Evolutionary conservation across 805 yeast species (phyloP).

Genomic region (Pichia gijzeniarum): DNA sequence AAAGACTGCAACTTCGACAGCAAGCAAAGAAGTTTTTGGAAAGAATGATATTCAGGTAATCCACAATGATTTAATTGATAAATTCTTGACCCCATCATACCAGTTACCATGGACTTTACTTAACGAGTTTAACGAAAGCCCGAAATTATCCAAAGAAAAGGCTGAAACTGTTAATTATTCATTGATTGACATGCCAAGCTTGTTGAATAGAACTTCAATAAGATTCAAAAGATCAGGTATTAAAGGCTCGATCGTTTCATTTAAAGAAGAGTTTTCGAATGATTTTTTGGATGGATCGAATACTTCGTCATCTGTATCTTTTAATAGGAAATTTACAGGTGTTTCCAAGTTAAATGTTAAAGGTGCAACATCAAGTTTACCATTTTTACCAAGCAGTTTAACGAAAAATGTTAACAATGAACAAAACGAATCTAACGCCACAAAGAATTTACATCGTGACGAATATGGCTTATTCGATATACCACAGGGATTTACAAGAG

Average conservation of each 20-base stretch:
- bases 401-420: conserved; percentile 21
- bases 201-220: conserved; percentile 56
- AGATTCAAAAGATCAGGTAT: conserved; percentile 72
- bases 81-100: conserved; percentile 57
- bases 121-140: conserved; percentile 57
- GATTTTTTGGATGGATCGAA: not conserved
- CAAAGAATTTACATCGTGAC: conserved; percentile 54
- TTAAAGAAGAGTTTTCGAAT: conserved; percentile 53
- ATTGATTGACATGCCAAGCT: conserved; percentile 52
- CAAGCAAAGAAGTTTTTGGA: not conserved
- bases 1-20: conserved; percentile 16
- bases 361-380: conserved; percentile 71
- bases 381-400: conserved; percentile 88
- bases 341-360: conserved; percentile 49
- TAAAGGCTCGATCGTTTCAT: conserved; percentile 57
- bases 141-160: conserved; percentile 26
- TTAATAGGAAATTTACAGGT: conserved; percentile 60
- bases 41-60: conserved; percentile 1
- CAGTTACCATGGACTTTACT: conserved; percentile 65
- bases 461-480: conserved; percentile 69
- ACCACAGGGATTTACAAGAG: conserved; percentile 79
- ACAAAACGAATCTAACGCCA: conserved; percentile 25
- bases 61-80: conserved; percentile 26
- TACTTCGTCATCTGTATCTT: conserved; percentile 52
- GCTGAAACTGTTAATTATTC: conserved; percentile 27